Percentiles rank a stretch among this genome's conserved stretches.
Conservation (phyloP, 352 stramenopile genomes). For the Elongisporangium prolatum region DNA sequence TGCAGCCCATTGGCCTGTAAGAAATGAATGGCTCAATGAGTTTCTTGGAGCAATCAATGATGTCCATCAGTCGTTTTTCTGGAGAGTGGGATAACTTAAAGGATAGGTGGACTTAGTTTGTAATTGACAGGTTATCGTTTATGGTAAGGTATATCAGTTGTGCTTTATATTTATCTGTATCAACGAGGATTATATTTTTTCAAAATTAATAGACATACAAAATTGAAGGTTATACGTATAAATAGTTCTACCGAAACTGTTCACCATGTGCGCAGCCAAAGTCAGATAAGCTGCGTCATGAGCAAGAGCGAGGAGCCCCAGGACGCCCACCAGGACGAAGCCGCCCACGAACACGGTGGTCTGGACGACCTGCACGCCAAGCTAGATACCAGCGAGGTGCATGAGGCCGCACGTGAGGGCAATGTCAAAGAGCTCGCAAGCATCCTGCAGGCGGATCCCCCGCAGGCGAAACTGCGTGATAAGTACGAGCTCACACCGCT, state of each 20-base stretch:
- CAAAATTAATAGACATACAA: neutral
- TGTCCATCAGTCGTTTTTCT: neutral
- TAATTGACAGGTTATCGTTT: neutral
- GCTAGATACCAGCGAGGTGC: slow-evolving; percentile 50
- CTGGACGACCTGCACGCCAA: slow-evolving; percentile 64
- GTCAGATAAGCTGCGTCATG: neutral
- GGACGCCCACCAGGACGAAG: slow-evolving; percentile 15
- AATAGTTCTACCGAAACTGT: neutral
- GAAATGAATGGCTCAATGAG: no score
- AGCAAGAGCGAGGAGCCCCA: slow-evolving; percentile 15
- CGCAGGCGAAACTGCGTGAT: slow-evolving; percentile 32
- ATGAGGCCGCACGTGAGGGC: slow-evolving; percentile 53
- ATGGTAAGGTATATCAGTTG: neutral
- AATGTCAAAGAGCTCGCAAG: slow-evolving; percentile 26
- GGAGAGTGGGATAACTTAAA: neutral
- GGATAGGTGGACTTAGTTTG: neutral
- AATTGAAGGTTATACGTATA: neutral
- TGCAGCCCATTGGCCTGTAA: slow-evolving; percentile 11
- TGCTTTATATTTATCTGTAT: neutral
- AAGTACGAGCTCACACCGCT: slow-evolving; percentile 71
- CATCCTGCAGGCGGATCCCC: slow-evolving; percentile 24
- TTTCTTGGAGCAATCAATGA: neutral
- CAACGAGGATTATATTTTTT: neutral
- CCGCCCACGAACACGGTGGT: slow-evolving; percentile 28
- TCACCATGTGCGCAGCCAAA: neutral